These are phyloP conservation scores for Chionographis japonica DNA, from an alignment of 106 monocot genomes.

Conservation along the genomic window DNA sequence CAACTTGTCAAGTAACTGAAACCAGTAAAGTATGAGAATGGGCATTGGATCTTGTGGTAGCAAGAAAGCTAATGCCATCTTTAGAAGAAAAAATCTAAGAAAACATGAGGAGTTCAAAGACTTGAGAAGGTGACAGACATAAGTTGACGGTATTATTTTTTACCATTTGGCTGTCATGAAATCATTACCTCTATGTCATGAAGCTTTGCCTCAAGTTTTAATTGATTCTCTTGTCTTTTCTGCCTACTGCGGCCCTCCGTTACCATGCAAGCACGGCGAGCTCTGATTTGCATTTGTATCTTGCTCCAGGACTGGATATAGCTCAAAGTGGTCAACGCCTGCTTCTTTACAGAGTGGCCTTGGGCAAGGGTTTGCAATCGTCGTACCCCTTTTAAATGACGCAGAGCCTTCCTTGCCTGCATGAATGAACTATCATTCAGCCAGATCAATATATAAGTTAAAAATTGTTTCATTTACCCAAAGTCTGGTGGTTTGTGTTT, in stretches of 20 bases:
- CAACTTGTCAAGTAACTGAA: too few species aligned
- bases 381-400: constrained; percentile 35
- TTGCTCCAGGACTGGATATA: constrained; percentile 53
- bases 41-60: too few species aligned
- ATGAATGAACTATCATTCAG: neutral
- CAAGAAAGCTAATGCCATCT: too few species aligned
- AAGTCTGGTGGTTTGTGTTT: too few species aligned
- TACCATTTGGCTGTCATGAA: too few species aligned
- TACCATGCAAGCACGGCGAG: constrained; percentile 59
- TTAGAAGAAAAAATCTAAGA: too few species aligned
- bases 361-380: constrained; percentile 31
- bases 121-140: neutral
- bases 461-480: too few species aligned
- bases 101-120: neutral
- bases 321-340: constrained; percentile 43
- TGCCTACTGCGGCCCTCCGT: constrained; percentile 56
- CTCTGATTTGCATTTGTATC: constrained; percentile 56
- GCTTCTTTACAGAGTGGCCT: constrained; percentile 36
- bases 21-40: too few species aligned
- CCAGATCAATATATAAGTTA: neutral
- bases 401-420: constrained; percentile 56
- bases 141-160: too few species aligned
- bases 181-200: constrained; percentile 53
- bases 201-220: constrained; percentile 69
- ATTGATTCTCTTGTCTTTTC: constrained; percentile 57